Base-by-base conservation (phyloP, 352 stramenopile species). In the Hyaloperonospora arabidopsidis region DNA sequence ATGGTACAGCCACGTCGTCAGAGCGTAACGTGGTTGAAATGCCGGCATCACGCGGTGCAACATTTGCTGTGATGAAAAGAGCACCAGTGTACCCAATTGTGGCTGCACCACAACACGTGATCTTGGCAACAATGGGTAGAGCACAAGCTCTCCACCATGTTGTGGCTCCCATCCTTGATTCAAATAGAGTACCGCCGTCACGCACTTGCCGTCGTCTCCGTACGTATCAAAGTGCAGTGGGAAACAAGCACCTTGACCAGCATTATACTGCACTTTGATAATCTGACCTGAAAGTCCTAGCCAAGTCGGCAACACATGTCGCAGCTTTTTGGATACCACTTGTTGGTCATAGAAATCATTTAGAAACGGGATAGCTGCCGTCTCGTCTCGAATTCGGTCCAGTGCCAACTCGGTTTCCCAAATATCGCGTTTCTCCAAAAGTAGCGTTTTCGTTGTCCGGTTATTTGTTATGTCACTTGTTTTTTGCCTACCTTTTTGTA, bases 191-290 rank as follows among this genome's bases (percentile, higher is more conserved):
- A 95, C 76, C 3, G 76, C 81, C 1, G 82, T 94, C 49, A 95
- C 55, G 48, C 77, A 86, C 64, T 92, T 93, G 63, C 78, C 79
- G 41, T 89, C 79, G 59, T 86, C 74, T 1, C 82, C 84, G 49
- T 88, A 89, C 32, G 83, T 44, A 44, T 95, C 85, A 40, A 89
- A 93, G 50, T 95, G 85, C 65, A 87, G 71, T 0, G 85, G 85
- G 51, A 95, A 95, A 59, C 83, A 93, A 1, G 81, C 85, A 14
- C 83, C 81, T 47, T 57, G 47, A 45, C 85, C 85, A 46, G 81
- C 65, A 48, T 89, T 95, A 49, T 79, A 73, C 59, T 95, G 85
- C 11, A 93, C 57, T 60, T 95, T 93, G 49, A 89, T 48, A 75
- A 88, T 86, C 46, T 79, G 68, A 11, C 61, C 68, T 13, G 52